phyloP scores from a whole-genome alignment of 495 filamentous ascomycete species.

The Tuber aestivum region DNA sequence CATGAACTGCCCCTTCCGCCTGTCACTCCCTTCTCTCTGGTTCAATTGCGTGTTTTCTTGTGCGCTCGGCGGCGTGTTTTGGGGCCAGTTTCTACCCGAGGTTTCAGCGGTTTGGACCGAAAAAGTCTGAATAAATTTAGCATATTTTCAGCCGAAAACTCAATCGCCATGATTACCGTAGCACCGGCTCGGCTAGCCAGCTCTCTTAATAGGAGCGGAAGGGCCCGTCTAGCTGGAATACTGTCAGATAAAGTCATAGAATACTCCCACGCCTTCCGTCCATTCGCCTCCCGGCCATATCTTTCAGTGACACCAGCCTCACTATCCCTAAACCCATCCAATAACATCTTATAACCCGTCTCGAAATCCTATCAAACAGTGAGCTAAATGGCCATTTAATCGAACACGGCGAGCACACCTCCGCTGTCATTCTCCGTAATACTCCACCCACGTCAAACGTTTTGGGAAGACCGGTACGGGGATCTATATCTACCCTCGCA shows the following conservation, averaged over 20 bases:
- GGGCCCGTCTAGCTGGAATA: neutral
- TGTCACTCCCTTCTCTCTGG: neutral
- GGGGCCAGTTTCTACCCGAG: neutral
- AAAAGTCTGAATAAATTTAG: neutral
- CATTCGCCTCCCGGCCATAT: neutral
- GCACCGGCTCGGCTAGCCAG: neutral
- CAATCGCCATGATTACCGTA: neutral
- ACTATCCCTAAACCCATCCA: neutral
- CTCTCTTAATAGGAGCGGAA: neutral
- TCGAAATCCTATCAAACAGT: neutral
- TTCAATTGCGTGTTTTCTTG: neutral
- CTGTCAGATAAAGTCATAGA: neutral
- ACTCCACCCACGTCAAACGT: neutral
- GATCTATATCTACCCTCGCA: neutral
- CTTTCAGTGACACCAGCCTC: neutral
- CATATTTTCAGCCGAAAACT: neutral
- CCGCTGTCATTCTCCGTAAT: neutral
- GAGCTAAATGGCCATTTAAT: neutral
- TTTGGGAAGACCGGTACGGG: neutral
- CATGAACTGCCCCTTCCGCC: neutral
- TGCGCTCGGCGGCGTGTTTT: neutral
- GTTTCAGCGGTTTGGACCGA: neutral
- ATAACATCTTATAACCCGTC: neutral
- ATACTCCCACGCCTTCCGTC: neutral
- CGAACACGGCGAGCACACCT: neutral